phyloP scores from a whole-genome alignment of 2,329 filamentous ascomycete species.

The Diaporthe capsici region DNA sequence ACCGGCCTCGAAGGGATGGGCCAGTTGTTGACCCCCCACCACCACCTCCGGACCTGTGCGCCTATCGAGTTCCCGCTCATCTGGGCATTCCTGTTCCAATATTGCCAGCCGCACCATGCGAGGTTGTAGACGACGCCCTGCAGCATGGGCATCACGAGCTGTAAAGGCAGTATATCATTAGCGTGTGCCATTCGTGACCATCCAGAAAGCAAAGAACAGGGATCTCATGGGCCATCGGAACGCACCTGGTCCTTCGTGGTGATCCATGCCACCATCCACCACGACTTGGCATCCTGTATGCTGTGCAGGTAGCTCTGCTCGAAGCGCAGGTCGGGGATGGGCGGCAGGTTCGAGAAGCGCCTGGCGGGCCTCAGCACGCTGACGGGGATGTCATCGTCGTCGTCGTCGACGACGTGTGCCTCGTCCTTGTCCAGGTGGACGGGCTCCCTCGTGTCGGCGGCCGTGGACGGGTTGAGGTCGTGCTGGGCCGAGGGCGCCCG shows the following conservation, averaged over 20 bases:
- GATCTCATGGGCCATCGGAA: constrained; percentile 25
- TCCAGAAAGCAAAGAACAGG: not conserved
- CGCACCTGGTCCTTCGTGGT: constrained; percentile 89
- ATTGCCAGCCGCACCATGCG: constrained; percentile 86
- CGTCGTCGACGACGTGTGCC: constrained; percentile 57
- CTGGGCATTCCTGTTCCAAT: constrained; percentile 86
- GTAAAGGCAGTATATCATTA: constrained; percentile 4
- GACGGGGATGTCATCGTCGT: constrained; percentile 78
- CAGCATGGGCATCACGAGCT: constrained; percentile 88
- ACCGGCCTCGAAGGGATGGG: constrained; percentile 59
- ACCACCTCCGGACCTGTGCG: constrained; percentile 87
- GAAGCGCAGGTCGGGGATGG: constrained; percentile 91
- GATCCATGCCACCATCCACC: constrained; percentile 85
- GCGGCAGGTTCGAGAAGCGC: constrained; percentile 64
- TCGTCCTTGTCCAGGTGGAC: constrained; percentile 54
- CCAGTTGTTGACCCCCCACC: constrained; percentile 97
- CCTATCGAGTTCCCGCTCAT: constrained; percentile 84
- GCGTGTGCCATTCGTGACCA: not conserved
- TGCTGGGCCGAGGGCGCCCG: constrained; percentile 77
- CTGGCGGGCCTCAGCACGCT: constrained; percentile 72
- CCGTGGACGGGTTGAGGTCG: constrained; percentile 86
- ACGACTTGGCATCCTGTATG: constrained; percentile 83
- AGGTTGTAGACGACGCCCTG: constrained; percentile 94
- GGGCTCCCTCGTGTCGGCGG: constrained; percentile 76
- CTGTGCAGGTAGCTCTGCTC: constrained; percentile 98